Evolutionary conservation across 2,329 filamentous ascomycete genomes (phyloP), one percentile per base, ranked within the genome.

Genomic region (Chalaropsis thielavioides): DNA sequence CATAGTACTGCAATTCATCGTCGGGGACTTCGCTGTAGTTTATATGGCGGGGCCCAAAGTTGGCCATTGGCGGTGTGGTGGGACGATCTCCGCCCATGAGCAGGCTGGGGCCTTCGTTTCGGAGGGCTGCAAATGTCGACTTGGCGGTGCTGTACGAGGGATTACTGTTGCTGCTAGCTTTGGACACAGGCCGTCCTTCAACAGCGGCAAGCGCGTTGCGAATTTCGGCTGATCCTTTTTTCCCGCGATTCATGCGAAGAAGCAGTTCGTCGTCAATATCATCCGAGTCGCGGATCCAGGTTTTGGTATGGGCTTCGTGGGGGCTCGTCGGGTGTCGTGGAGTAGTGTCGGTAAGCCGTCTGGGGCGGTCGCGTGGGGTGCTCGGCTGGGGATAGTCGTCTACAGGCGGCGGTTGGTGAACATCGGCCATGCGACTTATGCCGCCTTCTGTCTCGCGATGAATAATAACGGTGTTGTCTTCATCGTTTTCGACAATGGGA

Each of bases 191-290:
- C 7, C 69, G 66, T 35, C 64, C 54, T 43, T 59, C 68, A 60
- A 44, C 72, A 68, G 67, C 63, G 46, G 67, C 65, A n/a, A 67
- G 62, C 31, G 65, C 65, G 46, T 67, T 67, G 24, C 65, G 65
- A n/a, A 67, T 67, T 58, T 67, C 65, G 22, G 56, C 62, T 4
- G 62, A 67, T 46, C 65, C 65, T 17, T 51, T 22, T 19, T 66
- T 67, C 7, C 63, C 56, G 22, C 72, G 72, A 56, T 75, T 74
- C 71, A 78, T 76, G 59, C 76, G 77, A 1, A 77, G 74, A 19
- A 83, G 74, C 8, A 84, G 73, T 1, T 79, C 76, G 67, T 83
- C 81, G 67, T 83, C 81, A 1, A 83, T 76, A 43, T 83, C 80
- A 0, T 78, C 77, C 58, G 27, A 7, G 22, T 56, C 31, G 17